Base-by-base conservation (phyloP, 768 basidiomycete genomes). In the Astraeus odoratus region DNA sequence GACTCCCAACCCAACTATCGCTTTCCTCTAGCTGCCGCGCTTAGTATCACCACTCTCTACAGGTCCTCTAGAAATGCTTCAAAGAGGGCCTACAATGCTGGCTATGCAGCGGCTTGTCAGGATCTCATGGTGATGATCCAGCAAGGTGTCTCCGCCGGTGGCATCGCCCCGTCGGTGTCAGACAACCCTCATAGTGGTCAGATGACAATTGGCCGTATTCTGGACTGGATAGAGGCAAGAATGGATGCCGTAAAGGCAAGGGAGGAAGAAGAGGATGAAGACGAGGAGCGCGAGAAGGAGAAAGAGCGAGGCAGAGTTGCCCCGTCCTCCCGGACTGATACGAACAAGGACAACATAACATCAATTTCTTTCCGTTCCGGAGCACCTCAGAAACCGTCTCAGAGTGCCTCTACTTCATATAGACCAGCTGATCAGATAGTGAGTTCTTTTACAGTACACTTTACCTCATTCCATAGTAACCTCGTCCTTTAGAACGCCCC, bases 211-310 rank as follows among this genome's bases (percentile, higher is more conserved):
- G 87, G 83, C 9, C 65, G 81, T 23, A 80, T 91, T 41, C 78
- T 90, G 81, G 86, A 90, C 55, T 90, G 86, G 82, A 77, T 83
- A 49, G 88, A 91, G 58, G 87, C 85, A 0, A 69, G 88, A 46
- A 63, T 88, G 34, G 87, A 90, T 19, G 87, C 86, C 0, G 77
- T 90, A 46, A 79, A 73, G 53, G 71, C 78, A 1, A 71, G 80
- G 35, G 83, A 86, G 43, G 87, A 90, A 43, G 88, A 88, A 57
- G 86, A 88, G 49, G 85, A 86, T 24, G 86, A 88, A 57, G 86
- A 87, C 46, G 83, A 86, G 50, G 83, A 86, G 50, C 67, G 74
- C 37, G 81, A 84, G 56, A 73, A 69, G 53, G 78, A 75, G 47
- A 61, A 58, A 41, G 76, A 75, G 50, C 63, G 72, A 51, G 59